Evolutionary conservation across 1,284 basidiomycete genomes (phyloP).

Genomic region (Leucoagaricus sp.): DNA sequence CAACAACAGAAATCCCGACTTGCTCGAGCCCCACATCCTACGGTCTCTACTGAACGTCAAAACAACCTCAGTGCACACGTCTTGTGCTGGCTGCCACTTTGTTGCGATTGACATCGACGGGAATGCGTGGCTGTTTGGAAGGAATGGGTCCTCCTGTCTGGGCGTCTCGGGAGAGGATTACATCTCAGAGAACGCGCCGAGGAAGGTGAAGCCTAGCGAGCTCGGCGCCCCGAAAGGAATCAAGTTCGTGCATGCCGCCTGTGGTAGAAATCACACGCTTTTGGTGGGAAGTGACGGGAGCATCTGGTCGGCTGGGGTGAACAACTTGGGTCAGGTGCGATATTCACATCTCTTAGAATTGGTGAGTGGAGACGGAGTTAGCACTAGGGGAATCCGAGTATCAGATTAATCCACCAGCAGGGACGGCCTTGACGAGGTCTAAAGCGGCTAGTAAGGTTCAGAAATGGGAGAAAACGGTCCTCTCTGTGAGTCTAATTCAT

Average conservation of each 20-base stretch:
- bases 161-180: slow-evolving; percentile 55
- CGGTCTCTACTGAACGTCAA: slow-evolving; percentile 85
- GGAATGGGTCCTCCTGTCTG: slow-evolving; percentile 65
- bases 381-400: not conserved
- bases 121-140: slow-evolving; percentile 84
- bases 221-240: slow-evolving; percentile 63
- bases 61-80: slow-evolving; percentile 69
- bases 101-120: slow-evolving; percentile 78
- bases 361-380: slow-evolving; percentile 7
- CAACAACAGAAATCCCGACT: slow-evolving; percentile 59
- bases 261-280: slow-evolving; percentile 81
- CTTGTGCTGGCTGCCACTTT: slow-evolving; percentile 73
- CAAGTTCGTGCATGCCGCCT: slow-evolving; percentile 80
- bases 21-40: slow-evolving; percentile 85
- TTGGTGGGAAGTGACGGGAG: slow-evolving; percentile 81
- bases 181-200: slow-evolving; percentile 74
- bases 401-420: not conserved
- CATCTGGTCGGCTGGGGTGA: slow-evolving; percentile 85
- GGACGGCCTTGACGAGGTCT: not conserved
- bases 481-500: slow-evolving; percentile 54
- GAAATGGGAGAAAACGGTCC: slow-evolving; percentile 12
- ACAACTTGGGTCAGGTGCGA: slow-evolving; percentile 80
- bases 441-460: not conserved
- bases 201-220: slow-evolving; percentile 58
- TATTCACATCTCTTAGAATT: not conserved